phyloP scores from a whole-genome alignment of 352 stramenopile genomes.

The Pseudoperonospora humuli region DNA sequence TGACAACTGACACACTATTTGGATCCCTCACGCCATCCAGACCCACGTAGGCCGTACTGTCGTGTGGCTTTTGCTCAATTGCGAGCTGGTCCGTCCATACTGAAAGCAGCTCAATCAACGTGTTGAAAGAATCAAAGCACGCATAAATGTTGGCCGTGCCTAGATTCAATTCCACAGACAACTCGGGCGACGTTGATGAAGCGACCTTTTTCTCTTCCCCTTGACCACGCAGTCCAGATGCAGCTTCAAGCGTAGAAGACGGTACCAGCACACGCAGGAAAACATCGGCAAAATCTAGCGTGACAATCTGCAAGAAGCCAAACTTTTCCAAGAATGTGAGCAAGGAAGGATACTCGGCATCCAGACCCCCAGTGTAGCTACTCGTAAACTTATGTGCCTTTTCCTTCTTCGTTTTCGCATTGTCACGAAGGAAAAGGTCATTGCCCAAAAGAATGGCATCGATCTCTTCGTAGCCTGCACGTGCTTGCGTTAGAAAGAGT shows the following conservation, averaged over 20 bases:
- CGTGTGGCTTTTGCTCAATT: constrained; percentile 48
- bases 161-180: constrained; percentile 76
- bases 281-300: constrained; percentile 79
- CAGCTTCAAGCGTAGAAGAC: constrained; percentile 17
- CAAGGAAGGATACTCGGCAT: constrained; percentile 53
- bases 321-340: constrained; percentile 77
- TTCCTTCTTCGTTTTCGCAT: constrained; percentile 19
- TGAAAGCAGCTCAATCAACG: constrained; percentile 61
- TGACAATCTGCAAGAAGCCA: constrained; percentile 77
- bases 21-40: constrained; percentile 50
- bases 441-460: constrained; percentile 57
- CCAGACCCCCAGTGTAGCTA: constrained; percentile 9
- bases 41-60: constrained; percentile 74
- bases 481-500: constrained; percentile 59
- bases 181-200: constrained; percentile 45
- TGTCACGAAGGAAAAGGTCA: constrained; percentile 39
- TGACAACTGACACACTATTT: constrained; percentile 65
- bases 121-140: constrained; percentile 87
- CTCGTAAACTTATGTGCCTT: constrained; percentile 42
- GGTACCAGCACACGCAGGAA: constrained; percentile 68
- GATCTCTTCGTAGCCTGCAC: constrained; percentile 62
- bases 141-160: constrained; percentile 84
- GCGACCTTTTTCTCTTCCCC: constrained; percentile 28
- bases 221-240: constrained; percentile 5
- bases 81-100: constrained; percentile 67